Evolutionary conservation across 1,139 yeast genomes (phyloP).

Genomic region (Blastobotrys apis): DNA sequence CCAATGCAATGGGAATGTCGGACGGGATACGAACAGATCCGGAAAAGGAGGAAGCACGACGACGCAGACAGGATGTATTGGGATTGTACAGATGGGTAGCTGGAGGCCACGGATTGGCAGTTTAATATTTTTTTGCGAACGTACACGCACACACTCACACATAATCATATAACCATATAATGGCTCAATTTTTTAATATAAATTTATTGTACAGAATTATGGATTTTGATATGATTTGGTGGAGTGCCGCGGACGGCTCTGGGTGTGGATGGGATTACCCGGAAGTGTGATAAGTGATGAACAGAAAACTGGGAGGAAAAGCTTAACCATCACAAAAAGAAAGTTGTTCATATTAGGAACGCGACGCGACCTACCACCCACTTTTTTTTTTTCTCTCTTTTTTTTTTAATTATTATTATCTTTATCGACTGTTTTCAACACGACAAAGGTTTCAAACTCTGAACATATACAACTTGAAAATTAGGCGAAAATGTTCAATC

Average conservation of each 20-base stretch:
- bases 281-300: not conserved
- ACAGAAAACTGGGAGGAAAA: too few species aligned
- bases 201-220: not conserved
- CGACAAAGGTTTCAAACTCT: too few species aligned
- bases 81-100: conserved; percentile 32
- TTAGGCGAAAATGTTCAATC: conserved; percentile 12
- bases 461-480: not conserved
- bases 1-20: conserved; percentile 1
- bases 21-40: not conserved
- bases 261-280: not conserved
- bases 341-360: not conserved
- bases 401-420: not conserved
- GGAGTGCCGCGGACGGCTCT: not conserved
- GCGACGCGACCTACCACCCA: conserved; percentile 9
- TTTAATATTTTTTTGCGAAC: too few species aligned
- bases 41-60: conserved; percentile 23
- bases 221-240: not conserved
- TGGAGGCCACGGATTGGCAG: conserved; percentile 34
- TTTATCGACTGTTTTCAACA: not conserved
- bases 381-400: not conserved
- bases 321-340: too few species aligned
- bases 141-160: too few species aligned
- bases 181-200: not conserved
- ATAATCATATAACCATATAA: too few species aligned
- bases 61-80: conserved; percentile 29